These are phyloP conservation scores for Diddensiella caesifluorescens DNA, from an alignment of 805 yeast genomes.

Conservation along the genomic window DNA sequence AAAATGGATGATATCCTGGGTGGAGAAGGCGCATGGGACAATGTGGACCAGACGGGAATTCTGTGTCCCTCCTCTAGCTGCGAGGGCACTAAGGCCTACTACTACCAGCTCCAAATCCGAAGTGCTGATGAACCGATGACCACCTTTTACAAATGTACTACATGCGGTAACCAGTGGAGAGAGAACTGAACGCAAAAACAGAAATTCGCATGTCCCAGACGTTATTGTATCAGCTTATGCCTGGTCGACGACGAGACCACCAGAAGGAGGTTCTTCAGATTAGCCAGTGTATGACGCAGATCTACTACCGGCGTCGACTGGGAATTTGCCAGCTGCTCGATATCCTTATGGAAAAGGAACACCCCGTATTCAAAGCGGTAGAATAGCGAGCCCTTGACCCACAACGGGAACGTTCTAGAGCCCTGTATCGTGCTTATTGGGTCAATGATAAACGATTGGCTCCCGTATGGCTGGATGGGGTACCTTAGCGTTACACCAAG, in stretches of 20 bases:
- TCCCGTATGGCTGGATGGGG: constrained; percentile 45
- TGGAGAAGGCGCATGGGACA: constrained; percentile 97
- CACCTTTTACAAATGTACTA: constrained; percentile 91
- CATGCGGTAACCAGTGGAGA: constrained; percentile 94
- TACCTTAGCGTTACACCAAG: constrained; percentile 44
- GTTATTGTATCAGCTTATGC: background rate
- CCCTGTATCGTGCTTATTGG: constrained; percentile 41
- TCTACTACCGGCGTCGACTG: constrained; percentile 32
- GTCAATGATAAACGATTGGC: constrained; percentile 45
- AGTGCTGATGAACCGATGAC: constrained; percentile 99
- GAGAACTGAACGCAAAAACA: constrained; percentile 52
- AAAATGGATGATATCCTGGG: constrained; percentile 96
- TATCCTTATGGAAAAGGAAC: constrained; percentile 41
- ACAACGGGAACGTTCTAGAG: constrained; percentile 42
- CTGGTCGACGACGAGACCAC: constrained; percentile 20
- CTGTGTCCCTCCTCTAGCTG: constrained; percentile 88
- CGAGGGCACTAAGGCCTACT: constrained; percentile 87
- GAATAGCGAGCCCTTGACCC: constrained; percentile 41
- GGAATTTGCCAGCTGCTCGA: constrained; percentile 40
- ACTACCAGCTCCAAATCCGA: constrained; percentile 93
- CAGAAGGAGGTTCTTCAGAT: constrained; percentile 32
- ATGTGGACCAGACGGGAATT: constrained; percentile 90
- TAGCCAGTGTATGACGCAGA: constrained; percentile 34
- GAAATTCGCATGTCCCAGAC: background rate
- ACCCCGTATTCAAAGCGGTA: constrained; percentile 49